Evolutionary conservation across 768 basidiomycete species (phyloP).

Genomic region (Termitomyces sp.): DNA sequence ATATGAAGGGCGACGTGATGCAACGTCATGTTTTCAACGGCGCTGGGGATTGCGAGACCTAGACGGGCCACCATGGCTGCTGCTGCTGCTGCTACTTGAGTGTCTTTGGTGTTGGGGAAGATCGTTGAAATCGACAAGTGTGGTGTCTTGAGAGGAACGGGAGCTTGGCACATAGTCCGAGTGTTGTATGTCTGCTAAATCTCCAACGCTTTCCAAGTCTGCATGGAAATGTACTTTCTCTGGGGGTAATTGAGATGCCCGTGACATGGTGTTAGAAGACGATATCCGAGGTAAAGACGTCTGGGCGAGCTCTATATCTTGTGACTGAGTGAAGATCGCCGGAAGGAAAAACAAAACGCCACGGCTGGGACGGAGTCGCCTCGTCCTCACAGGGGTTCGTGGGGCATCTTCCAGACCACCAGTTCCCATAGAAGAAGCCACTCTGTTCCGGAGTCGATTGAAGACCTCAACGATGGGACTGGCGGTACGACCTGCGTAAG

Average conservation of each 20-base stretch:
- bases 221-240: slow-evolving; percentile 41
- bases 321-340: slow-evolving; percentile 60
- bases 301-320: slow-evolving; percentile 39
- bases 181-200: slow-evolving; percentile 6
- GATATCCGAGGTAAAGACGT: slow-evolving; percentile 17
- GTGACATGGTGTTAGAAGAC: slow-evolving; percentile 17
- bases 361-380: slow-evolving; percentile 41
- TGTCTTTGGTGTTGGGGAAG: slow-evolving; percentile 18
- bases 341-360: slow-evolving; percentile 80
- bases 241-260: slow-evolving; percentile 25
- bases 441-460: slow-evolving; percentile 52
- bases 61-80: slow-evolving; percentile 11
- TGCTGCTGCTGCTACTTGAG: slow-evolving; percentile 13
- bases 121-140: slow-evolving; percentile 16
- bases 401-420: slow-evolving; percentile 33
- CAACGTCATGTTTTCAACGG: slow-evolving; percentile 14
- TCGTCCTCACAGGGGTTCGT: slow-evolving; percentile 42
- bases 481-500: slow-evolving; percentile 32
- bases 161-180: slow-evolving; percentile 10
- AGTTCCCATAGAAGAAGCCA: slow-evolving; percentile 33
- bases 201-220: slow-evolving; percentile 28
- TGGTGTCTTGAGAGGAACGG: slow-evolving; percentile 13
- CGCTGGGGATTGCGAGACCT: slow-evolving; percentile 17
- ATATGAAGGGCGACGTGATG: background rate
- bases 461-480: slow-evolving; percentile 51